Percentiles rank a stretch among this genome's conserved stretches.
Evolutionary conservation across 2,329 filamentous ascomycete genomes (phyloP).

Genomic region (Aspergillus texensis): DNA sequence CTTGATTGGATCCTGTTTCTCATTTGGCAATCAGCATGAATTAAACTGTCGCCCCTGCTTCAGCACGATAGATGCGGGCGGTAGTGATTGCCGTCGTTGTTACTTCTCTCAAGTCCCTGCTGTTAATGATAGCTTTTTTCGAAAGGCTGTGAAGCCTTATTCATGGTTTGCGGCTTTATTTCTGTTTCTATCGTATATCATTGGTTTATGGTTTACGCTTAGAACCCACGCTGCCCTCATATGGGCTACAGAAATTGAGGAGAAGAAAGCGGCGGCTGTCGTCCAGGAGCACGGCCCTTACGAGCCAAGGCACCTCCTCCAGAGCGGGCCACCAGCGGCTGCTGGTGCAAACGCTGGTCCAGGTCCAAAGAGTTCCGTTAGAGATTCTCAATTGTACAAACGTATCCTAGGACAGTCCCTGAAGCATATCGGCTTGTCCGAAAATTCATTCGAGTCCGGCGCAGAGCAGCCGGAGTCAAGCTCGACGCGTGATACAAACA

Average conservation of each 20-base stretch:
- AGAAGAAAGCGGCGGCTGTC: conserved; percentile 62
- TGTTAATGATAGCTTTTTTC: conserved; percentile 83
- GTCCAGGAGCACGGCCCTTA: conserved; percentile 33
- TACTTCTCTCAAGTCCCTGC: conserved; percentile 89
- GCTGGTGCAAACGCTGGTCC: conserved; percentile 50
- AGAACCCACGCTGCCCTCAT: conserved; percentile 95
- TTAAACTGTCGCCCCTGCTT: conserved; percentile 75
- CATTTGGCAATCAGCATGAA: conserved; percentile 67
- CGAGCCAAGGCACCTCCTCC: conserved; percentile 38
- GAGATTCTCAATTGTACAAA: conserved; percentile 88
- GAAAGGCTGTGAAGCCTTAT: conserved; percentile 88
- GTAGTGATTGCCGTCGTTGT: conserved; percentile 81
- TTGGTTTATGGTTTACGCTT: conserved; percentile 93
- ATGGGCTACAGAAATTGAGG: conserved; percentile 83
- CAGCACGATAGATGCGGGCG: conserved; percentile 51
- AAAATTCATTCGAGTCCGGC: conserved; percentile 49
- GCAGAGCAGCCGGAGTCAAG: conserved; percentile 31
- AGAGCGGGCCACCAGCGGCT: conserved; percentile 32
- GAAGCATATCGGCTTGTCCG: conserved; percentile 74
- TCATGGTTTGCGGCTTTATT: conserved; percentile 84
- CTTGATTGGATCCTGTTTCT: conserved; percentile 30
- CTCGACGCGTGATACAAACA: conserved; percentile 25
- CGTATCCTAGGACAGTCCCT: conserved; percentile 89
- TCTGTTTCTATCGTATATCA: conserved; percentile 89
- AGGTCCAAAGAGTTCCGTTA: conserved; percentile 67